These are phyloP conservation scores for Nidularia sp. DNA, from an alignment of 768 basidiomycete species.

Conservation along the genomic window DNA sequence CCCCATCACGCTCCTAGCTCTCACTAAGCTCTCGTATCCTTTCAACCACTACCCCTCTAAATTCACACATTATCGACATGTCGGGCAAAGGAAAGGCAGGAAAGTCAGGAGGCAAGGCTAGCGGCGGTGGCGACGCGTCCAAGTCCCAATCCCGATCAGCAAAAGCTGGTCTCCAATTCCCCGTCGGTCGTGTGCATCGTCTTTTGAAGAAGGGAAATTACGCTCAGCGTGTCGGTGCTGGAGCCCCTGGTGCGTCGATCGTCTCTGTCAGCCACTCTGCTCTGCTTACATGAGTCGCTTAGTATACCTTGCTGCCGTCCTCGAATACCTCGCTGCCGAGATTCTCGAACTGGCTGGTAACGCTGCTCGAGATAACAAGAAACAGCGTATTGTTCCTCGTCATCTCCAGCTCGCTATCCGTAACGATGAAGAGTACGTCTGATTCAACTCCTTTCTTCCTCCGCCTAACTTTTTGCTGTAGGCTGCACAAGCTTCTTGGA, in stretches of 20 bases:
- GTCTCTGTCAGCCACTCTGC: not conserved
- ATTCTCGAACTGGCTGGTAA: conserved; percentile 81
- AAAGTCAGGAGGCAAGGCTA: conserved; percentile 50
- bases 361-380: conserved; percentile 67
- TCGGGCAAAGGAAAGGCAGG: conserved; percentile 43
- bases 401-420: conserved; percentile 82
- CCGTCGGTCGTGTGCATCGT: conserved; percentile 80
- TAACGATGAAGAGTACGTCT: conserved; percentile 65
- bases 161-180: conserved; percentile 65
- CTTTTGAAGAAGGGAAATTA: conserved; percentile 73
- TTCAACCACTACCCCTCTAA: conserved; percentile 4
- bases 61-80: conserved; percentile 14
- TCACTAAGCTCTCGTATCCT: conserved; percentile 5
- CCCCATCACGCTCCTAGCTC: conserved; percentile 9
- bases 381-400: conserved; percentile 80
- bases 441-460: not conserved
- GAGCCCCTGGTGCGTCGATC: conserved; percentile 53
- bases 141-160: conserved; percentile 58
- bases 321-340: conserved; percentile 80
- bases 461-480: conserved; percentile 10
- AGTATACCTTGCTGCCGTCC: conserved; percentile 79
- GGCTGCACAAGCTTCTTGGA: conserved; percentile 74
- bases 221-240: conserved; percentile 70
- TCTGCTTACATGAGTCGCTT: conserved; percentile 4
- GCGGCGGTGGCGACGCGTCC: conserved; percentile 25